A percentile compares a stretch with the other conserved stretches of the same genome.
These are phyloP conservation scores for Bromus sterilis DNA, from an alignment of 176 grass and related monocot species.

Conservation along the genomic window DNA sequence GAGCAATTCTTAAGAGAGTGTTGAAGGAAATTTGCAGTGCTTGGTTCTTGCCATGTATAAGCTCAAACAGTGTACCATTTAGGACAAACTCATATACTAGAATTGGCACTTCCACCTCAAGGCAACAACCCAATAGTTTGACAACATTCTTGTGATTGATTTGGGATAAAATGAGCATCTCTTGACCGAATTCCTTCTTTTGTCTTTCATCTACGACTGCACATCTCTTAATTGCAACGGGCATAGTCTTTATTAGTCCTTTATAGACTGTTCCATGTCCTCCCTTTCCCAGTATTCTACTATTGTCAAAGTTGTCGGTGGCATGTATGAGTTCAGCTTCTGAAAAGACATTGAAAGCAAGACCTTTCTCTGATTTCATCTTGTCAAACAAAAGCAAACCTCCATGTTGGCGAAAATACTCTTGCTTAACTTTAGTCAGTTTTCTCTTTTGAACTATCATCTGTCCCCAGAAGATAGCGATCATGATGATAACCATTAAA, in stretches of 20 bases:
- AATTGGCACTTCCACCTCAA: conserved; percentile 34
- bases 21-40: neutral
- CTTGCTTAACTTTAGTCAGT: neutral
- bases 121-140: conserved; percentile 22
- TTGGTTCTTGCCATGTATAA: conserved; percentile 27
- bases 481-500: neutral
- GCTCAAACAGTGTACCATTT: neutral
- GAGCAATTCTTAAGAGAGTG: conserved; percentile 17
- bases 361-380: conserved; percentile 25
- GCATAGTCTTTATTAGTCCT: neutral
- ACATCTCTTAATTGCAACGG: conserved; percentile 9
- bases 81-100: conserved; percentile 24
- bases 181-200: conserved; percentile 25
- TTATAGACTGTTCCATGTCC: conserved; percentile 35
- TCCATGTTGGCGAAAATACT: conserved; percentile 29
- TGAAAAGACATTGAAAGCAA: conserved; percentile 22
- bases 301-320: conserved; percentile 39
- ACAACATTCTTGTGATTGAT: conserved; percentile 33
- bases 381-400: conserved; percentile 12
- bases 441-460: conserved; percentile 15
- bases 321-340: conserved; percentile 26
- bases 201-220: conserved; percentile 1
- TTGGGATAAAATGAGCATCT: conserved; percentile 30
- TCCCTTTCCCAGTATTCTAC: conserved; percentile 28
- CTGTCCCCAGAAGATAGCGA: neutral